Evolutionary conservation across 768 basidiomycete species (phyloP).

Genomic region (Sistotremastrum suecicum): DNA sequence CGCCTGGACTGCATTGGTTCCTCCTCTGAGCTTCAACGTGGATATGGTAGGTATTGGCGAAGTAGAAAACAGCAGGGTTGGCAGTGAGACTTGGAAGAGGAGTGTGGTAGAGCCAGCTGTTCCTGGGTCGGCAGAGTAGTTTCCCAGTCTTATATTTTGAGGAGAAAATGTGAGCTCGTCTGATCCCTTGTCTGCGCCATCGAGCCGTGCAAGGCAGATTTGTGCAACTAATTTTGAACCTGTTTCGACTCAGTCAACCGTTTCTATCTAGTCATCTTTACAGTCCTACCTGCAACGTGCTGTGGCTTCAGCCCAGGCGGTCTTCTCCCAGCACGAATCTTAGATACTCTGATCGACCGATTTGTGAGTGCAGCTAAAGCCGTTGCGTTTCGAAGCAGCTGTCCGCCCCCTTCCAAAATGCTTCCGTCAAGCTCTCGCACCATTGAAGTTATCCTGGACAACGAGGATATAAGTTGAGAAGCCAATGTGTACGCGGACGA

Average conservation of each 20-base stretch:
- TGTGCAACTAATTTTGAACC: slow-evolving; percentile 52
- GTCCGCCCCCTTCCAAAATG: slow-evolving; percentile 46
- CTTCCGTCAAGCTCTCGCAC: slow-evolving; percentile 23
- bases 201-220: slow-evolving; percentile 41
- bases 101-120: slow-evolving; percentile 65
- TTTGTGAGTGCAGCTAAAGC: slow-evolving; percentile 49
- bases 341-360: slow-evolving; percentile 44
- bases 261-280: not conserved
- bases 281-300: slow-evolving; percentile 44
- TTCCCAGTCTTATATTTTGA: slow-evolving; percentile 27
- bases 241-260: slow-evolving; percentile 13
- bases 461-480: no score
- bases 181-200: slow-evolving; percentile 42
- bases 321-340: slow-evolving; percentile 42
- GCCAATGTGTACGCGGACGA: no score
- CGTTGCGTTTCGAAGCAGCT: slow-evolving; percentile 57
- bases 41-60: slow-evolving; percentile 17
- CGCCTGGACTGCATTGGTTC: slow-evolving; percentile 57
- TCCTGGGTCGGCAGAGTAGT: slow-evolving; percentile 29
- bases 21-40: slow-evolving; percentile 44
- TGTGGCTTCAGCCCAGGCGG: slow-evolving; percentile 60
- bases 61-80: slow-evolving; percentile 46
- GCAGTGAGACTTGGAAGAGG: slow-evolving; percentile 57
- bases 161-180: slow-evolving; percentile 41
- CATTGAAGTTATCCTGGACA: not conserved